Conservation (phyloP, 2,329 filamentous ascomycete species). For the Trichoderma harzianum region DNA sequence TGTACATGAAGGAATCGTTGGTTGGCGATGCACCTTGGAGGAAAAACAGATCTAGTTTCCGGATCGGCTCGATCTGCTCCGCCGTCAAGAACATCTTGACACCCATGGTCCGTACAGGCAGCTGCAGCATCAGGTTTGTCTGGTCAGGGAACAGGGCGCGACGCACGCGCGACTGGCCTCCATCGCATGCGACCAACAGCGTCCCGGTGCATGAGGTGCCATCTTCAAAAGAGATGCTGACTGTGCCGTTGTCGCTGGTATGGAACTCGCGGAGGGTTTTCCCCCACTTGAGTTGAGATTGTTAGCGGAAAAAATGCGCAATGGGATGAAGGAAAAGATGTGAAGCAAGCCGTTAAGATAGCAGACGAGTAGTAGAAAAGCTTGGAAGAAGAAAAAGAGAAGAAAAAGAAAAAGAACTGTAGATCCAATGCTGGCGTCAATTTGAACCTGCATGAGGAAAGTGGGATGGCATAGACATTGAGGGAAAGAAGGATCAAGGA, state of each 20-base stretch:
- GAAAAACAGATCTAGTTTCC: constrained; percentile 50
- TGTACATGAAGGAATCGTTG: constrained; percentile 50
- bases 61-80: constrained; percentile 41
- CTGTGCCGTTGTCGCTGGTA: constrained; percentile 28
- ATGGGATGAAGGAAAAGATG: neutral
- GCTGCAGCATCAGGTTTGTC: constrained; percentile 28
- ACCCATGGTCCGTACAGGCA: constrained; percentile 50
- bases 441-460: neutral
- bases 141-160: constrained; percentile 34
- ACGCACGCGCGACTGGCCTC: constrained; percentile 44
- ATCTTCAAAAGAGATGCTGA: constrained; percentile 47
- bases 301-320: neutral
- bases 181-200: constrained; percentile 51
- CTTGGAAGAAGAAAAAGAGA: neutral
- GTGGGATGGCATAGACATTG: neutral
- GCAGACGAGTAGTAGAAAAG: neutral
- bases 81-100: constrained; percentile 40
- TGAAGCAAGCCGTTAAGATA: neutral
- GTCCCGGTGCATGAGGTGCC: constrained; percentile 39
- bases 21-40: constrained; percentile 52
- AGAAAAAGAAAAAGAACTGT: neutral
- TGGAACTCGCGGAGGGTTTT: constrained; percentile 36
- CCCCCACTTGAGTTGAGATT: constrained; percentile 34
- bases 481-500: neutral
- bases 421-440: neutral